These are phyloP conservation scores for Gossypium raimondii DNA, from an alignment of 345 rosid species.

Conservation along the genomic window DNA sequence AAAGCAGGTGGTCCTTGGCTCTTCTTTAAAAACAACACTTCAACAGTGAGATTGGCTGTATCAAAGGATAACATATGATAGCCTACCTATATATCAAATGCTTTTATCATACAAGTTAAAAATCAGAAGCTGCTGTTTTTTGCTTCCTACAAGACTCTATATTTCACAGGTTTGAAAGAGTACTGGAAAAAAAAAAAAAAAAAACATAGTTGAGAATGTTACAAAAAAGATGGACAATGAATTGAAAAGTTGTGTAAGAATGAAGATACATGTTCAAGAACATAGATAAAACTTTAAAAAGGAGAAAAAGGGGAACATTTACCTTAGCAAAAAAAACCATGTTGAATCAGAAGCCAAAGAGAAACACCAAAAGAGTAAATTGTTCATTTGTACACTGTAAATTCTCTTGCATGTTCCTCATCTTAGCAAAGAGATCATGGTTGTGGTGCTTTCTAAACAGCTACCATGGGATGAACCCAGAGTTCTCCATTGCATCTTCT, in stretches of 20 bases:
- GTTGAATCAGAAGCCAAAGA: conserved; percentile 36
- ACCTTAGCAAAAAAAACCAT: conserved; percentile 22
- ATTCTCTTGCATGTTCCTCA: background rate
- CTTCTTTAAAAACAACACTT: conserved; percentile 14
- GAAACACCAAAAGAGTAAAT: conserved; percentile 18
- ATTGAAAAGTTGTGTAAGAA: background rate
- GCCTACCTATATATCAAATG: background rate
- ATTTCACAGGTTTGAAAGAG: no score
- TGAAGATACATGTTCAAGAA: conserved; percentile 1
- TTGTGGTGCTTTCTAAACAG: conserved; percentile 1
- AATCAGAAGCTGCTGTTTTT: conserved; percentile 4
- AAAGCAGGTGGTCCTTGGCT: conserved; percentile 41
- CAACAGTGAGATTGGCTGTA: conserved; percentile 15
- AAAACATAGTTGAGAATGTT: background rate
- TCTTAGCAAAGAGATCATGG: background rate
- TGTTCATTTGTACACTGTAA: background rate
- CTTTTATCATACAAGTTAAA: background rate
- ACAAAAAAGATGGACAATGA: background rate
- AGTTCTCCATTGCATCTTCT: conserved; percentile 35
- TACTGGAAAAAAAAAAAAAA: background rate
- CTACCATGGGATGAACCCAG: conserved; percentile 37
- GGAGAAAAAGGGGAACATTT: conserved; percentile 11
- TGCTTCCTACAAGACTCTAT: background rate
- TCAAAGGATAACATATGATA: background rate
- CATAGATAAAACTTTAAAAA: conserved; percentile 1